phyloP scores from a whole-genome alignment of 306 rosid genomes.

The Lathyrus sativus region DNA sequence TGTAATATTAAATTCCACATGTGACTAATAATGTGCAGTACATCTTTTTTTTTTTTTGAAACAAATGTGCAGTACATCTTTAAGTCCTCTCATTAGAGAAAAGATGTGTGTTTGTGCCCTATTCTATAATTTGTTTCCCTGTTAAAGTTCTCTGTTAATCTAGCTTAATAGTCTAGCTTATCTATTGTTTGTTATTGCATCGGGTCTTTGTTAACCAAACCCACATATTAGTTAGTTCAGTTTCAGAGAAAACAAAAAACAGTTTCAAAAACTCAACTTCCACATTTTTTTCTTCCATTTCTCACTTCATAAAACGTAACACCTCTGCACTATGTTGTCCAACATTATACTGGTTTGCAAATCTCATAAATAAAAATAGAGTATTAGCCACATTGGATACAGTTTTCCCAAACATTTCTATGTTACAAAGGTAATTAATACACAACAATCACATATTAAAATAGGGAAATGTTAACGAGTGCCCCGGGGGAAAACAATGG shows the following conservation, averaged over 20 bases:
- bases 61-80: background rate
- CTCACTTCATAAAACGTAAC: background rate
- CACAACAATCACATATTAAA: slow-evolving; percentile 4
- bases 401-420: slow-evolving; percentile 2
- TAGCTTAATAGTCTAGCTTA: no score
- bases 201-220: background rate
- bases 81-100: background rate
- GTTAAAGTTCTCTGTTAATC: no score
- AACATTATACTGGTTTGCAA: background rate
- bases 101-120: background rate
- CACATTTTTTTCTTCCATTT: slow-evolving; percentile 2
- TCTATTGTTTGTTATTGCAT: background rate
- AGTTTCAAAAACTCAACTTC: background rate
- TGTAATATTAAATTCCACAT: background rate
- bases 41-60: background rate
- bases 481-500: background rate
- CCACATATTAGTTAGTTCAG: background rate
- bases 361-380: background rate
- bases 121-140: background rate
- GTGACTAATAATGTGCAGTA: background rate
- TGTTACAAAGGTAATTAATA: slow-evolving; percentile 18
- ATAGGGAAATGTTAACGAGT: background rate
- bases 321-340: slow-evolving; percentile 1
- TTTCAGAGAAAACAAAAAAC: background rate
- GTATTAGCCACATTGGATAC: background rate